Conservation (phyloP, 352 stramenopile species). For the Thalassiosira mediterranea region DNA sequence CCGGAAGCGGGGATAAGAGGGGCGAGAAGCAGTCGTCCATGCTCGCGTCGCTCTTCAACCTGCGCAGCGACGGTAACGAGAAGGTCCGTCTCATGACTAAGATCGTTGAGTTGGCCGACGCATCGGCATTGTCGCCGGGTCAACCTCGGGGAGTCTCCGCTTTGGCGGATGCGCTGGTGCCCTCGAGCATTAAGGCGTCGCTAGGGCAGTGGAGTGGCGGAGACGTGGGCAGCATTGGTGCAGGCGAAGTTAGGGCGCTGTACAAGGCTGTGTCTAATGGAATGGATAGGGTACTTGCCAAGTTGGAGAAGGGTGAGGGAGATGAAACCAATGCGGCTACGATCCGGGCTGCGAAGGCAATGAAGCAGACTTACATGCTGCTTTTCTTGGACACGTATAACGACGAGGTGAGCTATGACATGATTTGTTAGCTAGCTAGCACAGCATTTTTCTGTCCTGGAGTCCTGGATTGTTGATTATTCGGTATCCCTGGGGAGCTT, state of each 20-base stretch:
- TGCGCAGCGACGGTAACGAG: conserved; percentile 62
- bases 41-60: conserved; percentile 78
- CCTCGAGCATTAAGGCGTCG: conserved; percentile 28
- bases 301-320: conserved; percentile 20
- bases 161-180: conserved; percentile 59
- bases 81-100: conserved; percentile 64
- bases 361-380: conserved; percentile 75
- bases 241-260: conserved; percentile 44
- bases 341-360: conserved; percentile 35
- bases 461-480: too few species aligned
- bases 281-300: conserved; percentile 41
- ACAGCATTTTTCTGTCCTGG: neutral
- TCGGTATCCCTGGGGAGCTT: too few species aligned
- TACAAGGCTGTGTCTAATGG: conserved; percentile 58
- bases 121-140: conserved; percentile 35
- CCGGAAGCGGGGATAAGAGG: neutral
- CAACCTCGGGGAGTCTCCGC: conserved; percentile 24
- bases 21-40: conserved; percentile 58
- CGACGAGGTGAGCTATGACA: conserved; percentile 42
- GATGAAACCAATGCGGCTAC: conserved; percentile 26
- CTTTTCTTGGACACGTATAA: conserved; percentile 73
- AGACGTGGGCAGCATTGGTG: conserved; percentile 7
- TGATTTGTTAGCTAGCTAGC: neutral
- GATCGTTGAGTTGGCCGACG: conserved; percentile 66
- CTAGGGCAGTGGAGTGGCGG: conserved; percentile 37